A percentile compares a stretch with the other conserved stretches of the same genome.
phyloP scores from a whole-genome alignment of 2,329 filamentous ascomycete genomes.

The Xylariaceae sp. region DNA sequence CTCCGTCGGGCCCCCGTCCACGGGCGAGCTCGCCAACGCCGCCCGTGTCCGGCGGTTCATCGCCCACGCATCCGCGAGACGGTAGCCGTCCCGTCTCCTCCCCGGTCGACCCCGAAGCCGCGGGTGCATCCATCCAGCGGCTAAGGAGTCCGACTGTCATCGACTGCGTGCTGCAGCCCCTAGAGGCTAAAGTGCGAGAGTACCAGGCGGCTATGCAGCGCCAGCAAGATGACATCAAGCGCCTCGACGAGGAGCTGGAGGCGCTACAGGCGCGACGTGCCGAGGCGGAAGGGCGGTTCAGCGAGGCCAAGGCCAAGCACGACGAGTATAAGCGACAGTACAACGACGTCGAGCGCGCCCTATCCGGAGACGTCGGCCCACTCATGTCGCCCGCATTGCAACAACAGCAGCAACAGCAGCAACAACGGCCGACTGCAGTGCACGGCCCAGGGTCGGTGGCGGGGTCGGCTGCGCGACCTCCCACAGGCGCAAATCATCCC shows the following conservation, averaged over 20 bases:
- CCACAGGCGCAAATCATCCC: too few species aligned
- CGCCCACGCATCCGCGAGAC: slow-evolving; percentile 16
- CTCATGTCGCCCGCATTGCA: slow-evolving; percentile 9
- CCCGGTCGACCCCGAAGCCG: slow-evolving; percentile 7
- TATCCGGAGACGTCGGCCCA: slow-evolving; percentile 35
- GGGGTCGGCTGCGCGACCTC: neutral
- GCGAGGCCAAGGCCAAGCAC: slow-evolving; percentile 39
- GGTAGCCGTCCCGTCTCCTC: slow-evolving; percentile 11
- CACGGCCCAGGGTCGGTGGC: slow-evolving; percentile 9
- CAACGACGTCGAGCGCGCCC: slow-evolving; percentile 36
- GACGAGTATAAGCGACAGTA: slow-evolving; percentile 41
- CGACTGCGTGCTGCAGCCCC: slow-evolving; percentile 40
- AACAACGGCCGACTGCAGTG: slow-evolving; percentile 14
- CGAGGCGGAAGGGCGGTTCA: slow-evolving; percentile 36
- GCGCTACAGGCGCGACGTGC: slow-evolving; percentile 37
- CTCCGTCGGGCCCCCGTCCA: slow-evolving; percentile 17
- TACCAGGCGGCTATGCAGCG: slow-evolving; percentile 38
- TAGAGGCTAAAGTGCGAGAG: slow-evolving; percentile 40
- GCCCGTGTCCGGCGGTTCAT: slow-evolving; percentile 17
- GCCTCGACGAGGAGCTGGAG: slow-evolving; percentile 40
- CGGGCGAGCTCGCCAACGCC: slow-evolving; percentile 25
- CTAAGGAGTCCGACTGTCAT: slow-evolving; percentile 40
- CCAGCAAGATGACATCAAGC: slow-evolving; percentile 37
- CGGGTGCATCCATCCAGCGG: slow-evolving; percentile 32
- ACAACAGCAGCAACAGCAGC: slow-evolving; percentile 12